Evolutionary conservation across 169 alveolate species (phyloP).

Genomic region (Pseudocohnilembus persalinus): DNA sequence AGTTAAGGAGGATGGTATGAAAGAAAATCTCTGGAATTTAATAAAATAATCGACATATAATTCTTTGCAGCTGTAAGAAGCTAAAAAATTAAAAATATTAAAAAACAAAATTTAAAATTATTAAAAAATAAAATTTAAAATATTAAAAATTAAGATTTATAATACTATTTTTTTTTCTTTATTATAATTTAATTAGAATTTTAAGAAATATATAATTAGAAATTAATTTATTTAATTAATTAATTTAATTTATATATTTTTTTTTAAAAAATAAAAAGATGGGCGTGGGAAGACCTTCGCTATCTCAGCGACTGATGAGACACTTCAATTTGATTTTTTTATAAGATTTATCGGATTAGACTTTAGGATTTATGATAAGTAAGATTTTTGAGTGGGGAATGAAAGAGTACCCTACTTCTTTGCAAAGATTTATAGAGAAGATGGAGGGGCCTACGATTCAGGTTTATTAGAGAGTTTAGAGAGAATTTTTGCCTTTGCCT

Average conservation of each 20-base stretch:
- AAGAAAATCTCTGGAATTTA: slow-evolving; percentile 50
- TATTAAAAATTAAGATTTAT: too few species aligned
- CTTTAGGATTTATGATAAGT: slow-evolving; percentile 44
- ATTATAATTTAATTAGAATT: too few species aligned
- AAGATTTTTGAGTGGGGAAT: slow-evolving; percentile 59
- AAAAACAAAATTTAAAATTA: not conserved
- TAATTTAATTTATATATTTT: too few species aligned
- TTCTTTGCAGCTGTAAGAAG: slow-evolving; percentile 39
- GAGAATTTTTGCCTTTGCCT: slow-evolving; percentile 59
- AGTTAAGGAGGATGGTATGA: slow-evolving; percentile 70
- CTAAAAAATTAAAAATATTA: not conserved
- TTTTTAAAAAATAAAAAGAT: slow-evolving; percentile 25
- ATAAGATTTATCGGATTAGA: slow-evolving; percentile 41
- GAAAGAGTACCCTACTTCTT: slow-evolving; percentile 43
- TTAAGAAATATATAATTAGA: too few species aligned
- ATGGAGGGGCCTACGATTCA: slow-evolving; percentile 36
- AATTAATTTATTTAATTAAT: too few species aligned
- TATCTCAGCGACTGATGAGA: slow-evolving; percentile 55
- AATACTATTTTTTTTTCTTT: too few species aligned
- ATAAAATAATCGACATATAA: slow-evolving; percentile 32
- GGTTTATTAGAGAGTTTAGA: slow-evolving; percentile 39
- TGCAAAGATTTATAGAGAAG: slow-evolving; percentile 30
- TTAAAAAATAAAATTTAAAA: too few species aligned
- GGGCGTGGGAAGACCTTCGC: slow-evolving; percentile 65
- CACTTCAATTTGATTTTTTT: slow-evolving; percentile 58